Base-by-base conservation (phyloP, 2,329 filamentous ascomycete species). In the Neofusicoccum laricinum region DNA sequence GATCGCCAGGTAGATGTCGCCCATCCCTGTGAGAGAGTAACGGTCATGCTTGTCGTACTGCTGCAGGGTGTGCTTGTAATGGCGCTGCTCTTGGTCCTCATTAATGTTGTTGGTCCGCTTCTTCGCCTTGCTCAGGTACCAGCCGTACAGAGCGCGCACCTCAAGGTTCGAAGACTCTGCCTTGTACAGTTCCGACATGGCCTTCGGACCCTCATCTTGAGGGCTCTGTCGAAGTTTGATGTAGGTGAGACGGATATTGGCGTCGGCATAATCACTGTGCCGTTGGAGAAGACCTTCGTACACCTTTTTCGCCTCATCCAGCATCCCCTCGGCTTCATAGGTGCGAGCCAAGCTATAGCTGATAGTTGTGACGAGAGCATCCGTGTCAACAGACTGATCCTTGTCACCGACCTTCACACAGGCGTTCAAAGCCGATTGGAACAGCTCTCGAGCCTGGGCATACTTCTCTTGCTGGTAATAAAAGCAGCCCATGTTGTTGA, bases 401-500 rank as follows among this genome's bases (percentile, higher is more conserved):
- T 87, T 89, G 71, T 92, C 89, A 51, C 88, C 87, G 67, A 92
- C 89, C 70, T 90, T 90, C 70, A 96, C 88, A 73, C 93, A 97
- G 15, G 94, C 92, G 67, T 90, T 90, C 62, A 99, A 80, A 0
- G 93, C 95, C n/a, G 91, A 88, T 76, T 99, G 92, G 74, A 98
- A 99, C 79, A 96, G 85, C 58, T 94, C 89, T 68, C 91, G 89
- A 21, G 95, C 93, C 66, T 87, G 83, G 19, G 90, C 87, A 67
- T 90, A 88, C 73, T 92, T 93, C 71, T 96, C 93, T 2, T 88
- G 85, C 73, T 97, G 93, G 69, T 92, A 97, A 69, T 96, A 88
- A 78, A 98, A 98, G 77, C 93, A 97, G 4, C 92, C 95, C 74
- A 98, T 96, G 75, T 99, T 99, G 82, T 98, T 99, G 48, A 99